A percentile compares a stretch with the other conserved stretches of the same genome.
Conservation (phyloP, 345 rosid species). For the Jatropha curcas region DNA sequence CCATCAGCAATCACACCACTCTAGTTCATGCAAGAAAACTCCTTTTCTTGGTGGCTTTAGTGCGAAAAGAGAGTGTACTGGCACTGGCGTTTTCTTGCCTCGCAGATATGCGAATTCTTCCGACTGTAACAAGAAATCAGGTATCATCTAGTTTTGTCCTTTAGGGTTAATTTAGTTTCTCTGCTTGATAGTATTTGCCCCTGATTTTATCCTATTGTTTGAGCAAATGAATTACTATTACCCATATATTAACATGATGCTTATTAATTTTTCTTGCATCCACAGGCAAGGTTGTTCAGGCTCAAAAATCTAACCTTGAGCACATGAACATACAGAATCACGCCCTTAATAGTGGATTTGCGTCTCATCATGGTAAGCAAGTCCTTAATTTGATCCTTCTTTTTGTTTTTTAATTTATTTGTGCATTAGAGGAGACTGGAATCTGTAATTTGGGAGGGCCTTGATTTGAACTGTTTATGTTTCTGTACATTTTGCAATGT, state of each 20-base stretch:
- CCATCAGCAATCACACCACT: conserved; percentile 14
- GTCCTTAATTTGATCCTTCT: neutral
- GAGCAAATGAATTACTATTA: too few species aligned
- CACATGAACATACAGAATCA: neutral
- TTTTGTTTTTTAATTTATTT: too few species aligned
- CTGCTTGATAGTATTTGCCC: neutral
- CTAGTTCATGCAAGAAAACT: conserved; percentile 26
- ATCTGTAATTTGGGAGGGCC: too few species aligned
- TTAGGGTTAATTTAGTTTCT: neutral
- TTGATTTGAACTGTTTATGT: too few species aligned
- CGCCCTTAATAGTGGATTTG: conserved; percentile 26
- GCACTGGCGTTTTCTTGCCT: conserved; percentile 40
- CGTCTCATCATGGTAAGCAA: conserved; percentile 35
- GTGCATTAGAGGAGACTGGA: too few species aligned
- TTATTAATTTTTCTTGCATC: neutral
- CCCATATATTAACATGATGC: too few species aligned
- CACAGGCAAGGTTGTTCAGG: conserved; percentile 20
- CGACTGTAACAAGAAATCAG: conserved; percentile 22
- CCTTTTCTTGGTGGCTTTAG: conserved; percentile 36
- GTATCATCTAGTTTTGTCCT: neutral
- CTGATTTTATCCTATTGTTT: neutral
- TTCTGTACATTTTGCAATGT: too few species aligned
- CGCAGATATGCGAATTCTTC: conserved; percentile 21
- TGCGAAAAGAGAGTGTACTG: conserved; percentile 20
- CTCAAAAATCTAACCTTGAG: conserved; percentile 13